These are phyloP conservation scores for Solanum chmielewskii DNA, from an alignment of 257 asterid species.

Conservation along the genomic window DNA sequence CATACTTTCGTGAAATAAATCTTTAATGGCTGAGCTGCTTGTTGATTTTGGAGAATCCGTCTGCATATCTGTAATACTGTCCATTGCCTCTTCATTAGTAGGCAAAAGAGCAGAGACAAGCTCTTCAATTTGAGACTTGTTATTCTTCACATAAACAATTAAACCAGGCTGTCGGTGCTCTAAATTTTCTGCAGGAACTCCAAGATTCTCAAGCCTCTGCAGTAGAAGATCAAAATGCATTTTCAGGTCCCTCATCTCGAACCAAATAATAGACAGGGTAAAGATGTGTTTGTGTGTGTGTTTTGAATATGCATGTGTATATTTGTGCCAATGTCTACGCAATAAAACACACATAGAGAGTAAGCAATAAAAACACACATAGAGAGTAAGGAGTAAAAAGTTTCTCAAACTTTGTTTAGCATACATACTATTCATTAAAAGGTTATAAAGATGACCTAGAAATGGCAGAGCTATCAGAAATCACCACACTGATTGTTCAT, in stretches of 20 bases:
- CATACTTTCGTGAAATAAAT: slow-evolving; percentile 45
- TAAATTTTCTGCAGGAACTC: slow-evolving; percentile 43
- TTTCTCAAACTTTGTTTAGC: background rate
- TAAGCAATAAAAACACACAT: background rate
- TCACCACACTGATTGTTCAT: background rate
- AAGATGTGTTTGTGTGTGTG: background rate
- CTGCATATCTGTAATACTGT: slow-evolving; percentile 14
- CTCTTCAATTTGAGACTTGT: slow-evolving; percentile 27
- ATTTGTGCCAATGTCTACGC: background rate
- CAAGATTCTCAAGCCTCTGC: slow-evolving; percentile 72
- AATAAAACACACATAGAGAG: background rate
- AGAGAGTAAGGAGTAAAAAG: background rate
- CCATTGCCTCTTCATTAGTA: slow-evolving; percentile 36
- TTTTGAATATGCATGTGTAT: background rate
- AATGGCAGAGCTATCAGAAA: background rate
- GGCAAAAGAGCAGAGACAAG: slow-evolving; percentile 67
- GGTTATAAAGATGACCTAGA: background rate
- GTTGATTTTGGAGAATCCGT: slow-evolving; percentile 8
- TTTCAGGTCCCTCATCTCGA: background rate
- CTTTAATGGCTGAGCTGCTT: slow-evolving; percentile 19
- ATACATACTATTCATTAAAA: background rate
- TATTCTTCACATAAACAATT: slow-evolving; percentile 47
- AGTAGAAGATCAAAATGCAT: background rate
- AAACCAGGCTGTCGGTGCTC: slow-evolving; percentile 44
- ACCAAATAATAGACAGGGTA: background rate